Evolutionary conservation across 441 rosid species (phyloP).

Genomic region (Erodium trifolium): DNA sequence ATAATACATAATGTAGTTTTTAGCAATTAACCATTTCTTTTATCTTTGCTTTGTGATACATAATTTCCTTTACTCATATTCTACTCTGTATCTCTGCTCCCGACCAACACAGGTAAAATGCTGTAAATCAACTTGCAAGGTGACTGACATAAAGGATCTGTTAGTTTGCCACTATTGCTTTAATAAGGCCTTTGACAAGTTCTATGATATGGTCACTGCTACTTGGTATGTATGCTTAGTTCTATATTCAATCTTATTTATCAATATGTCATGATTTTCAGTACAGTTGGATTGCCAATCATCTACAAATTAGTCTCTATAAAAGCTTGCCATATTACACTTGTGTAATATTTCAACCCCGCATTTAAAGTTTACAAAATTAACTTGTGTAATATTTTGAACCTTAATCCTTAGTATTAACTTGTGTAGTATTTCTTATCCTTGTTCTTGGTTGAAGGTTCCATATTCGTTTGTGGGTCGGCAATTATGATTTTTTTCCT

Average conservation of each 20-base stretch:
- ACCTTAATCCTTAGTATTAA: too few relatives aligned
- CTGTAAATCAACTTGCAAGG: slow-evolving; percentile 60
- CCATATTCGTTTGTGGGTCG: too few relatives aligned
- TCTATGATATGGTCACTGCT: slow-evolving; percentile 56
- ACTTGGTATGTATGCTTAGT: slow-evolving; percentile 40
- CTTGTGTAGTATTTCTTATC: background rate
- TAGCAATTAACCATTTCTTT: too few relatives aligned
- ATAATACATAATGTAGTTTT: too few relatives aligned
- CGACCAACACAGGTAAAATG: slow-evolving; percentile 51
- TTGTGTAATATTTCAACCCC: background rate
- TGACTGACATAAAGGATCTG: slow-evolving; percentile 54
- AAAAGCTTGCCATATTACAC: background rate
- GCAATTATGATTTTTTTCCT: too few relatives aligned
- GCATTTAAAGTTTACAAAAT: background rate
- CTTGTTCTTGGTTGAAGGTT: too few relatives aligned
- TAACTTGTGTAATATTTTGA: too few relatives aligned
- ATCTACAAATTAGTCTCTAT: background rate
- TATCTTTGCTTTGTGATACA: too few relatives aligned
- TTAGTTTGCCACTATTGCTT: slow-evolving; percentile 60
- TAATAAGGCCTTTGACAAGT: slow-evolving; percentile 60
- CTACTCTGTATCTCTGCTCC: background rate
- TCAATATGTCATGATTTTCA: background rate
- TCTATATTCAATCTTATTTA: background rate
- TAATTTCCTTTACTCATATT: too few relatives aligned
- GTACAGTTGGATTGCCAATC: background rate